phyloP scores from a whole-genome alignment of 1,139 yeast species.

The Zygoascus hellenicus region DNA sequence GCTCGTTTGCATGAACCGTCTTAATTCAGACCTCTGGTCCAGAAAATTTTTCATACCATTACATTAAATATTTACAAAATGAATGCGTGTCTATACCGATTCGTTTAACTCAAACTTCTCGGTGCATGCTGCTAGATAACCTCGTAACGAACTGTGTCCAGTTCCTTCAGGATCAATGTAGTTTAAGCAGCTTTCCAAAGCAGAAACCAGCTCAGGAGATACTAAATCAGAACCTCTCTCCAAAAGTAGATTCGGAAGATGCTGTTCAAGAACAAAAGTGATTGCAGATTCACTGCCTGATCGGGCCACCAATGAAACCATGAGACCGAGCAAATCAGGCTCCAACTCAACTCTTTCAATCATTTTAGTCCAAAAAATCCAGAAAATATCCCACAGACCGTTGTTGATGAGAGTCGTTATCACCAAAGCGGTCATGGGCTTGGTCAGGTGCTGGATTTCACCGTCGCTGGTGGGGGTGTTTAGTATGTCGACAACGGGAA shows the following conservation, averaged over 20 bases:
- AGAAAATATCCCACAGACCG: slow-evolving; percentile 35
- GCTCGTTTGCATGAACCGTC: too few species aligned
- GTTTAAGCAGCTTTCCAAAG: slow-evolving; percentile 20
- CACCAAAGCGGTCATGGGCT: slow-evolving; percentile 29
- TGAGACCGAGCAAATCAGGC: slow-evolving; percentile 22
- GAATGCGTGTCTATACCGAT: background rate
- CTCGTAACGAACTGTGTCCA: slow-evolving; percentile 22
- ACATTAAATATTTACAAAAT: background rate
- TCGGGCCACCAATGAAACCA: slow-evolving; percentile 29
- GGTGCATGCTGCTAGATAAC: slow-evolving; percentile 10
- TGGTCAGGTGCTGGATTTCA: slow-evolving; percentile 14
- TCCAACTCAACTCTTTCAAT: slow-evolving; percentile 18
- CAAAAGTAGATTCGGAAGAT: slow-evolving; percentile 21
- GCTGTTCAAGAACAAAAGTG: slow-evolving; percentile 21
- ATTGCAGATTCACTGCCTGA: slow-evolving; percentile 28
- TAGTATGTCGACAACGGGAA: slow-evolving; percentile 24
- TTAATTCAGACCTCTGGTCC: too few species aligned
- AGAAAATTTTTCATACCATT: too few species aligned
- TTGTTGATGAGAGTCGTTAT: slow-evolving; percentile 38
- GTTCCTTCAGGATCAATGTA: slow-evolving; percentile 22
- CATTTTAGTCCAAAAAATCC: slow-evolving; percentile 31
- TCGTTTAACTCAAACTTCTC: background rate
- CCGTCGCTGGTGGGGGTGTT: slow-evolving; percentile 12
- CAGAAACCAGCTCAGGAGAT: slow-evolving; percentile 18
- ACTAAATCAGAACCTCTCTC: slow-evolving; percentile 13